Conservation (phyloP, 2,329 filamentous ascomycete species). For the Byssochlamys sp. region DNA sequence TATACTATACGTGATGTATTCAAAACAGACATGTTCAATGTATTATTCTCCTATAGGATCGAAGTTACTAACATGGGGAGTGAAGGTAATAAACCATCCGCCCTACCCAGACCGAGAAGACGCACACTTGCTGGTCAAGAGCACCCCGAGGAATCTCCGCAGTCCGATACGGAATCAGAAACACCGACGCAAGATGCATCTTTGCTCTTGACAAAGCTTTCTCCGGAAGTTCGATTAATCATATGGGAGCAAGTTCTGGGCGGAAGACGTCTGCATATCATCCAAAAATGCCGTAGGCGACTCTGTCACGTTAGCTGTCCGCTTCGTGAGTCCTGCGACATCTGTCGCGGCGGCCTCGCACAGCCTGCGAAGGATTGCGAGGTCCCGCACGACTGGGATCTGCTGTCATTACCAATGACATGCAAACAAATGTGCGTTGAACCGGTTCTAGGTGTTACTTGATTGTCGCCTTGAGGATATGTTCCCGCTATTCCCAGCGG, state of each 20-base stretch:
- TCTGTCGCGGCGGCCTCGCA: constrained; percentile 23
- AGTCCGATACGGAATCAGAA: not conserved
- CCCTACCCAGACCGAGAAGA: constrained; percentile 7
- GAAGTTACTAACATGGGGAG: not conserved
- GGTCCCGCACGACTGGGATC: constrained; percentile 3
- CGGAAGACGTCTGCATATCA: constrained; percentile 24
- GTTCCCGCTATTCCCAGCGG: not conserved
- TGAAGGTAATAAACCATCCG: constrained; percentile 8
- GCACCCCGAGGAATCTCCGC: not conserved
- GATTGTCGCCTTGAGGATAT: not conserved
- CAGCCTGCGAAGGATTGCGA: constrained; percentile 17
- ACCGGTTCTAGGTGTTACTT: not conserved
- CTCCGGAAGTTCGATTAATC: constrained; percentile 27
- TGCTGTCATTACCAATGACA: constrained; percentile 22
- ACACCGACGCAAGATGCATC: constrained; percentile 3
- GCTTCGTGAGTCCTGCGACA: constrained; percentile 19
- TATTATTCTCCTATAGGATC: not conserved
- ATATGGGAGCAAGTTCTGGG: constrained; percentile 28
- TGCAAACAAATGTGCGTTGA: constrained; percentile 27
- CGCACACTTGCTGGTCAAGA: constrained; percentile 6
- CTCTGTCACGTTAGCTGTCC: constrained; percentile 26
- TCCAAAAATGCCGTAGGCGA: constrained; percentile 22
- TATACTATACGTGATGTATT: not conserved
- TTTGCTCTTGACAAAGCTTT: constrained; percentile 21
- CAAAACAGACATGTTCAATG: not conserved